Conservation (phyloP, 768 basidiomycete genomes). For the Clavulina sp. region DNA sequence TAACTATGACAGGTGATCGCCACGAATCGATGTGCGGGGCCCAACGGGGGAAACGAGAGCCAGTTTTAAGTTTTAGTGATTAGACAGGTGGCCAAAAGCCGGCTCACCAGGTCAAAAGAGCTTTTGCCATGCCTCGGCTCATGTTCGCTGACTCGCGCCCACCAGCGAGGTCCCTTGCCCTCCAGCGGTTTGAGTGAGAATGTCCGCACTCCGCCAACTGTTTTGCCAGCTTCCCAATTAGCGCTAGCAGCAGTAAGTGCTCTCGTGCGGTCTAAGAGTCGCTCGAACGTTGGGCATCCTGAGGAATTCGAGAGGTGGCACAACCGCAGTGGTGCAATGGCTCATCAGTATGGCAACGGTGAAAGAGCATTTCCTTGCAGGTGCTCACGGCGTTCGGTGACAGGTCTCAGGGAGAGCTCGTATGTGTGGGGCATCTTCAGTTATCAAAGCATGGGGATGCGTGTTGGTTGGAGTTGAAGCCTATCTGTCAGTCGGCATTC, state of each 20-base stretch:
- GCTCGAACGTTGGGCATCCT: conserved; percentile 8
- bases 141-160: conserved; percentile 6
- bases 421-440: not conserved
- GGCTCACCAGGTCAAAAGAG: conserved; percentile 3
- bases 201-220: conserved; percentile 7
- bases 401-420: not conserved
- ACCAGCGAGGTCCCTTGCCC: conserved; percentile 3
- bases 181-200: conserved; percentile 3
- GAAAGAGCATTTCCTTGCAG: not conserved
- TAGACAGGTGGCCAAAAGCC: not conserved
- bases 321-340: not conserved
- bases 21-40: not conserved
- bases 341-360: not conserved
- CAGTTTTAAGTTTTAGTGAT: conserved; percentile 4
- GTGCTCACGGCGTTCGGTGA: not conserved
- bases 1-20: not conserved
- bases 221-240: conserved; percentile 7
- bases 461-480: not conserved
- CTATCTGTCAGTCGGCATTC: too few species aligned
- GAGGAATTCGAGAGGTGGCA: not conserved
- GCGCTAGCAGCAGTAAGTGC: conserved; percentile 2
- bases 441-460: not conserved
- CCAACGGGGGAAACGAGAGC: not conserved
- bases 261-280: not conserved
- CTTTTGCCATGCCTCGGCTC: conserved; percentile 2